phyloP scores from a whole-genome alignment of 2,329 filamentous ascomycete genomes.

The Mollisiaceae sp. region DNA sequence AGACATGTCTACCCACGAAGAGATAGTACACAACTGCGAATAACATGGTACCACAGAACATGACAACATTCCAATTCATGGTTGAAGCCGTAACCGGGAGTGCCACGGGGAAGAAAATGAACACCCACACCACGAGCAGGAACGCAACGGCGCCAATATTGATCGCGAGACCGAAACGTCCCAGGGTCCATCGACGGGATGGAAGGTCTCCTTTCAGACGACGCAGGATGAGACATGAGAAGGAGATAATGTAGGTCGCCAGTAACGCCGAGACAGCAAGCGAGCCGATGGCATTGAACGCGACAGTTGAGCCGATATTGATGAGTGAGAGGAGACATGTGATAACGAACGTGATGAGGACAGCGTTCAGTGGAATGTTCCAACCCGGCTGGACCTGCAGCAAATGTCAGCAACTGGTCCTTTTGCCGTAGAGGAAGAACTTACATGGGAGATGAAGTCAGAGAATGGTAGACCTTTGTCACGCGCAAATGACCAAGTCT shows the following conservation, averaged over 20 bases:
- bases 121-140: slow-evolving; percentile 51
- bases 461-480: slow-evolving; percentile 51
- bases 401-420: slow-evolving; percentile 39
- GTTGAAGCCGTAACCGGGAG: slow-evolving; percentile 45
- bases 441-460: slow-evolving; percentile 44
- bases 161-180: slow-evolving; percentile 47
- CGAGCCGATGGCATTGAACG: slow-evolving; percentile 58
- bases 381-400: slow-evolving; percentile 46
- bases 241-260: slow-evolving; percentile 55
- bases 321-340: slow-evolving; percentile 43
- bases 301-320: slow-evolving; percentile 55
- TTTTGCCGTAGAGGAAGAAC: not conserved
- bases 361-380: slow-evolving; percentile 49
- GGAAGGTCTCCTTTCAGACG: slow-evolving; percentile 39
- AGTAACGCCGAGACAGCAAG: slow-evolving; percentile 55
- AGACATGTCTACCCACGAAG: slow-evolving; percentile 41
- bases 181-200: slow-evolving; percentile 48
- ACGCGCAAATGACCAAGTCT: slow-evolving; percentile 50
- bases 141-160: slow-evolving; percentile 50
- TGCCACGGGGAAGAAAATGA: slow-evolving; percentile 52
- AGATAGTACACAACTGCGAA: slow-evolving; percentile 38
- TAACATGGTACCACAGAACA: slow-evolving; percentile 27
- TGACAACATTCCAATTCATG: slow-evolving; percentile 50
- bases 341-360: slow-evolving; percentile 29
- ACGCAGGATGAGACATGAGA: slow-evolving; percentile 49